phyloP scores from a whole-genome alignment of 2,329 filamentous ascomycete genomes.

The Aspergillus eucalypticola region DNA sequence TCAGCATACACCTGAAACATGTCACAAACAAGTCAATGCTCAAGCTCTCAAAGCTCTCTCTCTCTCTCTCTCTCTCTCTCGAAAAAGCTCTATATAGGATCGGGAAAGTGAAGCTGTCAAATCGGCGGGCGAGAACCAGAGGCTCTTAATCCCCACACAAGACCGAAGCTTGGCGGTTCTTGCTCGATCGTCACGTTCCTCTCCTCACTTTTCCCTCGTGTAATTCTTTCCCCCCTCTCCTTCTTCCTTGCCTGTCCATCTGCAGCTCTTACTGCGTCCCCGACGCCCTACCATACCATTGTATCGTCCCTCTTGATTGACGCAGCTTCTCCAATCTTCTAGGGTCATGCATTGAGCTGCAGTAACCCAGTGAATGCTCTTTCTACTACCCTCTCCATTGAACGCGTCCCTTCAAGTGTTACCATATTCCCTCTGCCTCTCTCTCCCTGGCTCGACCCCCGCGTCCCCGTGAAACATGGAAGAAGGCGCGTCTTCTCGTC shows the following conservation, averaged over 20 bases:
- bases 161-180: slow-evolving; percentile 17
- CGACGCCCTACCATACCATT: not conserved
- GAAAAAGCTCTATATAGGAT: too few relatives aligned
- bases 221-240: not conserved
- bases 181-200: slow-evolving; percentile 15
- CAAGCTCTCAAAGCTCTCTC: too few relatives aligned
- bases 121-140: not conserved
- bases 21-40: not conserved
- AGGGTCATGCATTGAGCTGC: slow-evolving; percentile 25
- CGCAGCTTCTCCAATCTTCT: slow-evolving; percentile 1
- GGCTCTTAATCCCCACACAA: slow-evolving; percentile 5
- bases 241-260: not conserved
- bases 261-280: not conserved
- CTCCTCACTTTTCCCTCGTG: slow-evolving; percentile 7
- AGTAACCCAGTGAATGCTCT: slow-evolving; percentile 11
- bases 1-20: not conserved
- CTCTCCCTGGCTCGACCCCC: slow-evolving; percentile 2
- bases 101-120: not conserved
- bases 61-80: too few relatives aligned
- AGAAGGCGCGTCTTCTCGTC: slow-evolving; percentile 24
- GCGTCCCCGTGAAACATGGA: slow-evolving; percentile 26
- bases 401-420: slow-evolving; percentile 19
- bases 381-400: slow-evolving; percentile 11
- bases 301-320: not conserved
- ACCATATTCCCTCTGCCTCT: not conserved